phyloP scores from a whole-genome alignment of 2,329 filamentous ascomycete genomes.

The Alternaria atra region DNA sequence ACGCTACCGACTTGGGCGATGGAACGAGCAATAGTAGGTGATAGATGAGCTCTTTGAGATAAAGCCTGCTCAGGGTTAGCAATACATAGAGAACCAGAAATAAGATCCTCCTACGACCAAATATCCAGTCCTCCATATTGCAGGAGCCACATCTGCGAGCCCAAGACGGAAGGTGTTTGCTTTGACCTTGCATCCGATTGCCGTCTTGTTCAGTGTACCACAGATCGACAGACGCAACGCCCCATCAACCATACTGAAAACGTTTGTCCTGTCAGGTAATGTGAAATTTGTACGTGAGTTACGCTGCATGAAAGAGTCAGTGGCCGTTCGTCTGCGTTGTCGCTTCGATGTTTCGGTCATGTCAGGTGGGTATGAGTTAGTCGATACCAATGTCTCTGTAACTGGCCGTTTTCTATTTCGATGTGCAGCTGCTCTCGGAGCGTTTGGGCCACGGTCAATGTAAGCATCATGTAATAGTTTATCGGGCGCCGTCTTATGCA shows the following conservation, averaged over 20 bases:
- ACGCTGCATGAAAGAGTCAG: not conserved
- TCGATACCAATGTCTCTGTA: not conserved
- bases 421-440: not conserved
- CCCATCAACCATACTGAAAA: constrained; percentile 42
- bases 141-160: constrained; percentile 52
- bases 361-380: not conserved
- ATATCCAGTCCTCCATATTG: constrained; percentile 53
- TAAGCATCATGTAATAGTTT: not conserved
- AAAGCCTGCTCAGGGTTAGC: constrained; percentile 36
- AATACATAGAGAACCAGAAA: not conserved
- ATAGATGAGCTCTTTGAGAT: constrained; percentile 45
- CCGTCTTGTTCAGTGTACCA: constrained; percentile 31
- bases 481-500: not conserved
- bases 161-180: constrained; percentile 44
- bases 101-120: constrained; percentile 32
- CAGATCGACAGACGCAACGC: constrained; percentile 50
- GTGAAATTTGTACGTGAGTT: not conserved
- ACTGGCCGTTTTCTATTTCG: constrained; percentile 15
- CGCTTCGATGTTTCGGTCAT: not conserved
- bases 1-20: constrained; percentile 23
- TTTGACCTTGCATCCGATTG: constrained; percentile 39
- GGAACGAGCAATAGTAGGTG: constrained; percentile 53
- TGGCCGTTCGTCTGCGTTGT: not conserved
- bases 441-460: not conserved
- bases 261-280: not conserved